Base-by-base conservation (phyloP, 305 asterid species). In the Solanum hybrid region DNA sequence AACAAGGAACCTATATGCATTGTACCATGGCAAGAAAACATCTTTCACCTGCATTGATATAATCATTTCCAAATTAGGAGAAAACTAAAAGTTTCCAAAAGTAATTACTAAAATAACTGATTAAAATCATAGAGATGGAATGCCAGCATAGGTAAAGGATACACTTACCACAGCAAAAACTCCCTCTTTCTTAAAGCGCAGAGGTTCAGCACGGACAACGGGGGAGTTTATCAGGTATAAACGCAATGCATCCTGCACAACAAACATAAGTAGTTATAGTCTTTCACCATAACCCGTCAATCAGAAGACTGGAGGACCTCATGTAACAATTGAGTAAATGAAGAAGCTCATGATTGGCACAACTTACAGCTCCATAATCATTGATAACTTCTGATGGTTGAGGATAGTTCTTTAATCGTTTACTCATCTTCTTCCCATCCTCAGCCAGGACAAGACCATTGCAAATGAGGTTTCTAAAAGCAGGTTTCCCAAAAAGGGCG, bases 361-460 rank as follows among this genome's bases (percentile, higher is more conserved):
- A 11, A 90, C 94, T 89, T 92, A 92, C 94, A 92, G 99, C 99
- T 34, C 99, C 99, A 91, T 94, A 96, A 71, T 97, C 99, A 90
- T 97, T 88, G 82, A 97, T 96, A 46, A 97, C 99, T 92, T 96
- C 98, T 34, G 93, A 90, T 6, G 99, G 99, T 26, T 99, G 94
- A 88, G 99, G 99, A 91, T 97, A 97, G 86, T 97, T 97, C 93
- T 92, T 96, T 91, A 97, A 91, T 89, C 98, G 95, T 94, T 97
- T 97, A 66, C 99, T 96, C 99, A 97, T 97, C 94, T 97, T 97
- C 92, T 97, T 97, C 89, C 99, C 99, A 91, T 97, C 99, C 91
- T 95, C 99, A 86, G 99, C 99, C 91, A 97, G 89, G 36, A 97
- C 98, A 92, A 97, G 99, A 56, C 99, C 99, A 89, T 97, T 97